Evolutionary conservation across 495 filamentous ascomycete species (phyloP), one percentile per base, ranked within the genome.

Genomic region (Pyronema omphalodes): DNA sequence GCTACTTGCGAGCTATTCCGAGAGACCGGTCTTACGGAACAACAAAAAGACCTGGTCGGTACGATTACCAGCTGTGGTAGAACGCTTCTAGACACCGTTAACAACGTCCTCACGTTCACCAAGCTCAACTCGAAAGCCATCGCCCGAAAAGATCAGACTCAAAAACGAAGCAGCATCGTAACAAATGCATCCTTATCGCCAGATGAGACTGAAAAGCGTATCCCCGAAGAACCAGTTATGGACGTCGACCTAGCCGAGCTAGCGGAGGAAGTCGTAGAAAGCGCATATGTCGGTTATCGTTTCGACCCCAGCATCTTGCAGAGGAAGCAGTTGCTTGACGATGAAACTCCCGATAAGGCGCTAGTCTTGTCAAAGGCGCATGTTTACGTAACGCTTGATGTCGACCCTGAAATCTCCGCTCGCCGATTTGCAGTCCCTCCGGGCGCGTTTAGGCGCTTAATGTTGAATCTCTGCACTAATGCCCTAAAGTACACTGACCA

Each of bases 391-490:
- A 67, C 77, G 37, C 59, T 86, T 9, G 78, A 82, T 57, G 71
- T 86, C 40, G 71, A 75, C 19, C 65, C 67, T 5, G 57, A 67
- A 12, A 67, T 69, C 19, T 70, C 19, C 6, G 40, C 73, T 29
- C 83, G 76, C 68, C 52, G 72, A 4, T 84, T 82, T 60, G 69
- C 69, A 3, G 76, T 77, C 0, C 79, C 84, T 39, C 79, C 82
- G 0, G 83, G 81, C 6, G 83, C 82, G 4, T 67, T 84, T 36
- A 73, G 81, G 7, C 75, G 83, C 3, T 73, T 86, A 39, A 71
- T 87, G 33, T 83, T 86, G 81, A 86, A 88, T 57, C 56, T 88
- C 0, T 79, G 86, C 52, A 80, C 82, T 9, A 88, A 88, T 63
- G 76, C 84, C 0, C 73, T 87, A 56, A 88, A 88, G 59, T 87